Percentiles rank a stretch among this genome's conserved stretches.
phyloP scores from a whole-genome alignment of 768 basidiomycete species.

The Asterophora lycoperdoides region DNA sequence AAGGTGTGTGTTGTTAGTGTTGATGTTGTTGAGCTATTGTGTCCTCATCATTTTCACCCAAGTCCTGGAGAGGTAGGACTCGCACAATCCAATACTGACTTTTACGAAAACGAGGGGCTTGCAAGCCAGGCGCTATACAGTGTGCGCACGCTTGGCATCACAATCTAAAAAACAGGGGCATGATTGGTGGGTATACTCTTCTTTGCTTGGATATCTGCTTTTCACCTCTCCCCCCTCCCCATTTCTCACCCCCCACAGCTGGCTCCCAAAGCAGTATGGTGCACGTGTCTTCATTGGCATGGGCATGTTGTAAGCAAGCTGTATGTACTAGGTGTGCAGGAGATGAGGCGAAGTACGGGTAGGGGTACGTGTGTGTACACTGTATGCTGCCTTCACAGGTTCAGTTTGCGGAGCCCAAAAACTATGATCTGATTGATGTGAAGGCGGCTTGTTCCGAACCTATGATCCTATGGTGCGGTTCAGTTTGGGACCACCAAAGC shows the following conservation, averaged over 20 bases:
- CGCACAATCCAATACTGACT: conserved; percentile 69
- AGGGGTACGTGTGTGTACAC: too few relatives aligned
- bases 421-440: too few relatives aligned
- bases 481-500: too few relatives aligned
- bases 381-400: too few relatives aligned
- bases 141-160: conserved; percentile 65
- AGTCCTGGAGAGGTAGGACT: conserved; percentile 65
- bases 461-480: too few relatives aligned
- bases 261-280: conserved; percentile 82
- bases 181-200: conserved; percentile 89
- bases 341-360: too few relatives aligned
- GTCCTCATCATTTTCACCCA: background rate
- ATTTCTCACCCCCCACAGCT: conserved; percentile 34
- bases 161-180: conserved; percentile 78
- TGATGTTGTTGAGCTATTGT: background rate
- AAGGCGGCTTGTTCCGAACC: too few relatives aligned
- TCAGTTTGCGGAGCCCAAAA: too few relatives aligned
- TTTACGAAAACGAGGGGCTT: conserved; percentile 92
- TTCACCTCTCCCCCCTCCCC: background rate
- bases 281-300: conserved; percentile 82
- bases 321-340: too few relatives aligned
- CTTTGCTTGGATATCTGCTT: too few relatives aligned
- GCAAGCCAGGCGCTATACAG: conserved; percentile 81
- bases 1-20: conserved; percentile 23
- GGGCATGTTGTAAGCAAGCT: conserved; percentile 90